Evolutionary conservation across 2,329 filamentous ascomycete species (phyloP).

Genomic region (Nectriaceae sp.): DNA sequence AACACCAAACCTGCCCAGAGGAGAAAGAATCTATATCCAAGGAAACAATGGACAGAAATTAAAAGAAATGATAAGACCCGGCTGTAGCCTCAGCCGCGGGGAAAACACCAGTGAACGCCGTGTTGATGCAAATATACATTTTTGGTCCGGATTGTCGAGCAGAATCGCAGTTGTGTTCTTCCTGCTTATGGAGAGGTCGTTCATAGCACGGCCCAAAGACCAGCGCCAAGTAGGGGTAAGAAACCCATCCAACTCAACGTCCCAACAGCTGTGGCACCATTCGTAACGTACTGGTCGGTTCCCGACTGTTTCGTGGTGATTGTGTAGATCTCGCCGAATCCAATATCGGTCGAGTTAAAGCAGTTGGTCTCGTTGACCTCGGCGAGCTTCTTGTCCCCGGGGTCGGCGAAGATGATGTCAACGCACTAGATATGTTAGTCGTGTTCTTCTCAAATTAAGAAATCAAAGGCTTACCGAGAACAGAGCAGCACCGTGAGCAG

Average conservation of each 20-base stretch:
- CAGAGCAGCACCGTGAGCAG: conserved; percentile 79
- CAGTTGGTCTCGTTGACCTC: conserved; percentile 82
- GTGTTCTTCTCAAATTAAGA: not conserved
- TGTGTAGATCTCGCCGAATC: conserved; percentile 77
- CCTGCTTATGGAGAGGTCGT: too few species aligned
- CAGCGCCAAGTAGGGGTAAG: conserved; percentile 42
- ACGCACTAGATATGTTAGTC: conserved; percentile 66
- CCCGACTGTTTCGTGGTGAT: conserved; percentile 52
- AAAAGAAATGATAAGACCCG: conserved; percentile 11
- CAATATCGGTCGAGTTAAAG: conserved; percentile 80
- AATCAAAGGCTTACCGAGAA: conserved; percentile 64
- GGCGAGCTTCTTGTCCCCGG: conserved; percentile 64
- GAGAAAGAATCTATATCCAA: not conserved
- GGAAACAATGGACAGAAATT: not conserved
- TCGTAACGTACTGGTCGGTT: conserved; percentile 32
- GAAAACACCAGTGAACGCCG: conserved; percentile 21
- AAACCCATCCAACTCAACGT: conserved; percentile 39
- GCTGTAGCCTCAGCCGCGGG: conserved; percentile 16
- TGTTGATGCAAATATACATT: conserved; percentile 27
- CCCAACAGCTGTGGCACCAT: conserved; percentile 29
- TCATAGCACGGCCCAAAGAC: conserved; percentile 42
- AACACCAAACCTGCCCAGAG: not conserved
- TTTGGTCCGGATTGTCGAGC: conserved; percentile 2
- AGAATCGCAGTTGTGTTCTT: too few species aligned
- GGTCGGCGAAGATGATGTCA: conserved; percentile 88